A percentile compares a stretch with the other conserved stretches of the same genome.
Conservation (phyloP, 305 asterid species). For the Fraxinus platypoda region DNA sequence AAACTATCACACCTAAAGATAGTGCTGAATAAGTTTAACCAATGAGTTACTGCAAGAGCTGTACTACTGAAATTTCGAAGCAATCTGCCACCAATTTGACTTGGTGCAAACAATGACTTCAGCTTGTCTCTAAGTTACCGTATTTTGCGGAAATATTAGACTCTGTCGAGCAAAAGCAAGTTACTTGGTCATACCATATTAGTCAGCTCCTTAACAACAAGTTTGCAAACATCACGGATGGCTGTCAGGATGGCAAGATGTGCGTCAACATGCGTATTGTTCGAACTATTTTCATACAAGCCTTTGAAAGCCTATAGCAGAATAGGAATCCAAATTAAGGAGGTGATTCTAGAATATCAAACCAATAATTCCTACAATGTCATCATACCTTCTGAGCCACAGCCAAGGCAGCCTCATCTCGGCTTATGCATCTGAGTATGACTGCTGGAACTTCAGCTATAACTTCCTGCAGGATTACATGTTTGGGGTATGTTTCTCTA, state of each 20-base stretch:
- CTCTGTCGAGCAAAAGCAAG: not conserved
- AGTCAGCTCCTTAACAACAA: conserved; percentile 96
- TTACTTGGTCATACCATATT: conserved; percentile 73
- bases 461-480: conserved; percentile 53
- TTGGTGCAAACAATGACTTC: not conserved
- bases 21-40: conserved; percentile 4
- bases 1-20: not conserved
- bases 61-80: not conserved
- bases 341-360: not conserved
- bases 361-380: conserved; percentile 13
- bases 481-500: conserved; percentile 5
- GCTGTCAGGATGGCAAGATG: conserved; percentile 84
- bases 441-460: conserved; percentile 93
- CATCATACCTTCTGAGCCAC: conserved; percentile 85
- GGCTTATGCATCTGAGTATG: conserved; percentile 80
- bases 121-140: not conserved
- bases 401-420: conserved; percentile 97
- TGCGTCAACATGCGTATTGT: conserved; percentile 63
- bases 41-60: not conserved
- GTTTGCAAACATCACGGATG: conserved; percentile 97
- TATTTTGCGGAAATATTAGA: not conserved
- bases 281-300: conserved; percentile 81
- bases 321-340: conserved; percentile 21
- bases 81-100: not conserved
- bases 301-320: conserved; percentile 79